Conservation (phyloP, 495 filamentous ascomycete species). For the Trichoderma gamsii region DNA sequence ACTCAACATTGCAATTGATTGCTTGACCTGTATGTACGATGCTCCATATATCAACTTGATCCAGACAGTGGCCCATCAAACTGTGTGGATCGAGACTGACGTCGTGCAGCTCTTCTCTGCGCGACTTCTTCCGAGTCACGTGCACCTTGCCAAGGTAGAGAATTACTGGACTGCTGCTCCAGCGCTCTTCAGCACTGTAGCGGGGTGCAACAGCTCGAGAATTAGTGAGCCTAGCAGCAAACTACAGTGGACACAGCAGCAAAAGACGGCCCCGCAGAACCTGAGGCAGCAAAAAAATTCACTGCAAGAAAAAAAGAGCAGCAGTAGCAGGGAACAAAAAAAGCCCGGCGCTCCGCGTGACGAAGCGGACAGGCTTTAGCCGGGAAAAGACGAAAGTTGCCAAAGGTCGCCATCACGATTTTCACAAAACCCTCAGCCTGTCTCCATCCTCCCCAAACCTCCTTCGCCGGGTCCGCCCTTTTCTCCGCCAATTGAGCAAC, state of each 20-base stretch:
- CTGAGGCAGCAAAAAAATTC: background rate
- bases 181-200: background rate
- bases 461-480: background rate
- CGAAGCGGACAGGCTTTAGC: slow-evolving; percentile 7
- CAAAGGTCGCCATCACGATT: slow-evolving; percentile 13
- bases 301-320: background rate
- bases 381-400: background rate
- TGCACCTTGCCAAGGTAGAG: background rate
- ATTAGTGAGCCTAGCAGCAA: background rate
- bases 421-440: slow-evolving; percentile 17
- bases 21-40: too few relatives aligned
- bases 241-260: background rate
- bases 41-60: too few relatives aligned
- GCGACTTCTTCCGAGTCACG: slow-evolving; percentile 12
- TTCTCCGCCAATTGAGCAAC: slow-evolving; percentile 24
- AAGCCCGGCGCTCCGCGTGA: slow-evolving; percentile 8
- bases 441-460: background rate
- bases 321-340: background rate
- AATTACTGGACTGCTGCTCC: background rate
- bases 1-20: too few relatives aligned
- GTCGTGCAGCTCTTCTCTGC: background rate
- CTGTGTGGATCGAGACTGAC: background rate
- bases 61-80: too few relatives aligned
- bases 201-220: background rate
- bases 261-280: background rate